Conservation (phyloP, 805 yeast genomes). For the Yarrowia porcina region DNA sequence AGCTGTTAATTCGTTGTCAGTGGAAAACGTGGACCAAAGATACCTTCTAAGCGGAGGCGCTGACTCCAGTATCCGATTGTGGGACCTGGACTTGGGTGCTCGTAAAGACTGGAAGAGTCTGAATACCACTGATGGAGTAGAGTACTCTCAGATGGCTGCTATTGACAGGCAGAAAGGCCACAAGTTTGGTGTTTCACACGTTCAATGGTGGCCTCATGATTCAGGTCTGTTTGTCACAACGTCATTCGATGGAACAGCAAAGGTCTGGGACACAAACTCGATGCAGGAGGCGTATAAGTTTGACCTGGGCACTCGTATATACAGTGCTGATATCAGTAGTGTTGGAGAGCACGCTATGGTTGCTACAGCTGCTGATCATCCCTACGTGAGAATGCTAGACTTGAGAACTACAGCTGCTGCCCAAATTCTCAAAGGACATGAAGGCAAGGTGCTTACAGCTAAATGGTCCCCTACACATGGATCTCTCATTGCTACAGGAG, state of each 20-base stretch:
- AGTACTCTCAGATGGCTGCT: constrained; percentile 3
- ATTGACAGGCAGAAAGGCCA: constrained; percentile 46
- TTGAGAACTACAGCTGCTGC: constrained; percentile 68
- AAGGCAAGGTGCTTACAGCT: constrained; percentile 53
- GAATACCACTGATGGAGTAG: constrained; percentile 26
- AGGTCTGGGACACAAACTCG: constrained; percentile 74
- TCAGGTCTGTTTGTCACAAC: constrained; percentile 80
- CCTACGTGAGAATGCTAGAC: constrained; percentile 67
- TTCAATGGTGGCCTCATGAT: constrained; percentile 88
- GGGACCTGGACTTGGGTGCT: constrained; percentile 49
- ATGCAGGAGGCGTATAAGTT: constrained; percentile 66
- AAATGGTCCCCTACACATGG: constrained; percentile 78
- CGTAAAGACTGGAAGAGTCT: constrained; percentile 29
- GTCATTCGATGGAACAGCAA: constrained; percentile 73
- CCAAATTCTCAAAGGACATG: constrained; percentile 65
- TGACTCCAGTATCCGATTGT: constrained; percentile 62
- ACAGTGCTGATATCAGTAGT: constrained; percentile 61
- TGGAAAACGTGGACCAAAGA: constrained; percentile 48
- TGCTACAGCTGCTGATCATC: constrained; percentile 69
- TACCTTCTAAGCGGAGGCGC: constrained; percentile 69
- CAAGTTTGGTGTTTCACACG: constrained; percentile 64
- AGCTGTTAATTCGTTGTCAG: constrained; percentile 58
- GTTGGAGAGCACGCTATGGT: constrained; percentile 51
- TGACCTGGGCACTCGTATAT: constrained; percentile 57
- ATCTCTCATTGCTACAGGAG: constrained; percentile 80